Percentiles rank a stretch among this genome's conserved stretches.
These are phyloP conservation scores for Beta macrorhiza DNA, from an alignment of 179 eudicot genomes.

Conservation along the genomic window DNA sequence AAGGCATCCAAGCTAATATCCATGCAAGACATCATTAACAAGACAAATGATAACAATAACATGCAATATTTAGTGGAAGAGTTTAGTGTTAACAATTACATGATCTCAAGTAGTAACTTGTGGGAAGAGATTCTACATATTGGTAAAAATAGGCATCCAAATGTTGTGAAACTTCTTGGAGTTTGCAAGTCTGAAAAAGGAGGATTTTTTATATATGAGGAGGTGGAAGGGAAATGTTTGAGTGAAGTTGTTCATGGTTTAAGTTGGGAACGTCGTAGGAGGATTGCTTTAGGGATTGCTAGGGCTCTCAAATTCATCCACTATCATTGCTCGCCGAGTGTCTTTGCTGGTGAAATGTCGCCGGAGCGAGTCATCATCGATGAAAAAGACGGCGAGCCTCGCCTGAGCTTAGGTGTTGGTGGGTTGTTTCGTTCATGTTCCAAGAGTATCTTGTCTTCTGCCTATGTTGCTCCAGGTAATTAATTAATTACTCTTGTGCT, in stretches of 20 bases:
- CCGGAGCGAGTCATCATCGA: constrained; percentile 53
- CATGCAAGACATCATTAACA: constrained; percentile 40
- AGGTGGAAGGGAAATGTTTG: constrained; percentile 49
- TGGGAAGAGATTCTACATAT: constrained; percentile 40
- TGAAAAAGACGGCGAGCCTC: constrained; percentile 43
- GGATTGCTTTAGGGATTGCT: constrained; percentile 58
- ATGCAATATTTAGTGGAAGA: constrained; percentile 40
- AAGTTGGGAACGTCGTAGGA: constrained; percentile 57
- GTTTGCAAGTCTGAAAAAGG: constrained; percentile 48
- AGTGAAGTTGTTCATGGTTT: constrained; percentile 40
- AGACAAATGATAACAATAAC: constrained; percentile 20
- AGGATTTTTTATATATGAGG: constrained; percentile 55
- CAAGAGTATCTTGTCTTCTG: constrained; percentile 52
- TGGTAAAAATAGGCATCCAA: constrained; percentile 55
- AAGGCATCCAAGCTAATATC: constrained; percentile 40
- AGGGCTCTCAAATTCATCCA: constrained; percentile 65
- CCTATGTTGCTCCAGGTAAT: constrained; percentile 77
- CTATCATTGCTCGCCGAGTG: constrained; percentile 30
- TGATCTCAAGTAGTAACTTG: constrained; percentile 10
- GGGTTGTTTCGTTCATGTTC: constrained; percentile 32
- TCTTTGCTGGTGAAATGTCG: constrained; percentile 50
- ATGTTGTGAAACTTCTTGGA: constrained; percentile 52
- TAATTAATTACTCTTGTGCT: background rate
- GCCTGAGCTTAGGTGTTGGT: constrained; percentile 46
- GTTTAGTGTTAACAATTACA: constrained; percentile 23